Base-by-base conservation (phyloP, 805 yeast genomes). In the Yarrowia keelungensis region DNA sequence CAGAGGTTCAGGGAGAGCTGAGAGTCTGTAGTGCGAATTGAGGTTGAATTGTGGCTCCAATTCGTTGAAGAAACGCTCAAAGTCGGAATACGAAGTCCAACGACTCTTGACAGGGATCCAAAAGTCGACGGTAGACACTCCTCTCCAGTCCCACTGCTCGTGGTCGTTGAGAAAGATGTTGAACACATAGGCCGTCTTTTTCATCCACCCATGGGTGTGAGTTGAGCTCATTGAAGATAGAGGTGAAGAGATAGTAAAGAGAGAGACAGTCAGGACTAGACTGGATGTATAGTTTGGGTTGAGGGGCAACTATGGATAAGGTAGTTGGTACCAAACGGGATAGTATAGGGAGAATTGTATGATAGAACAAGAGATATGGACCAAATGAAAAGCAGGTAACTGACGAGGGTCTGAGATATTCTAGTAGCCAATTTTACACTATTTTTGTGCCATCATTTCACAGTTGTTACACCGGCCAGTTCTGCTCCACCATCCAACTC, bases 91-190 rank as follows among this genome's bases (percentile, higher is more conserved):
- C 12, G 26, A 15, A 7, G n/a, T 56, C 62, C 62, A 56, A n/a
- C n/a, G 26, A 22, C 47, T 41, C 5, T 35, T 35, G 10, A 26
- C 39, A 8, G 62, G 47, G 9, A 42, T 56, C 47, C 46, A 56
- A 41, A 56, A 56, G 15, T 41, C 39, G 9, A 56, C 62, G 0
- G 47, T 32, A n/a, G 62, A 56, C 3, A 32, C 43, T 0, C 62
- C 62, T 22, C 42, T 41, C 62, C 62, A 56, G 39, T 56, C 62
- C 62, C 62, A 56, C 36, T 56, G 46, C 38, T n/a, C 46, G 5
- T 54, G 36, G 36, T 41, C 62, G n/a, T 22, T 26, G 19, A 26
- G 38, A 10, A 41, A 56, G 11, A 26, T 10, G 39, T 56, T 56
- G 47, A 42, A 56, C 5, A 56, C n/a, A 12, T 56, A 56, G 39